These are phyloP conservation scores for Fraxinus velutina DNA, from an alignment of 305 asterid genomes.

Conservation along the genomic window DNA sequence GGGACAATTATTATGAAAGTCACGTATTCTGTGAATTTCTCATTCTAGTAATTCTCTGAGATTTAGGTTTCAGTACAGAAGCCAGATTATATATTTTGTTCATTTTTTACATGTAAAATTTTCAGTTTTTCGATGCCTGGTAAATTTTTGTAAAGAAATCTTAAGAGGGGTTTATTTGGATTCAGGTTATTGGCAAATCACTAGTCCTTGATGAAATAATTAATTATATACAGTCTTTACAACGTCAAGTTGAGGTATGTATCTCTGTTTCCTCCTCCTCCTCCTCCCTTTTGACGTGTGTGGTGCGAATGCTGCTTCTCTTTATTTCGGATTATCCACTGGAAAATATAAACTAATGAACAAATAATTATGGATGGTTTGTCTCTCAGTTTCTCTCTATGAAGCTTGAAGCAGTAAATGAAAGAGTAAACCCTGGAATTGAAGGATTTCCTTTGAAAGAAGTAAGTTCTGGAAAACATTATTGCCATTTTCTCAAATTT, in stretches of 20 bases:
- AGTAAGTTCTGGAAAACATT: conserved; percentile 42
- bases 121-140: conserved; percentile 4
- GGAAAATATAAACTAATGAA: not conserved
- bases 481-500: conserved; percentile 9
- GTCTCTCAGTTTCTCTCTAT: conserved; percentile 72
- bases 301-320: not conserved
- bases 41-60: not conserved
- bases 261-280: not conserved
- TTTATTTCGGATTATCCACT: not conserved
- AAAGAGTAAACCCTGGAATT: conserved; percentile 50
- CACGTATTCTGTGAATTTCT: not conserved
- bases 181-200: conserved; percentile 87
- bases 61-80: conserved; percentile 2
- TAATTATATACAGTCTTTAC: conserved; percentile 83
- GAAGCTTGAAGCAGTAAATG: conserved; percentile 91
- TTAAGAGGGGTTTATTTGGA: conserved; percentile 15
- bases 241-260: conserved; percentile 80
- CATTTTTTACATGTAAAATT: not conserved
- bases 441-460: conserved; percentile 83
- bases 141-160: not conserved
- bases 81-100: not conserved
- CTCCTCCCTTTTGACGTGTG: not conserved
- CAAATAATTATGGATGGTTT: conserved; percentile 21
- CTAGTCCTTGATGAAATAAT: conserved; percentile 91
- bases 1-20: not conserved